These are phyloP conservation scores for Ogataea hybrid DNA, from an alignment of 1,139 yeast genomes.

Conservation along the genomic window DNA sequence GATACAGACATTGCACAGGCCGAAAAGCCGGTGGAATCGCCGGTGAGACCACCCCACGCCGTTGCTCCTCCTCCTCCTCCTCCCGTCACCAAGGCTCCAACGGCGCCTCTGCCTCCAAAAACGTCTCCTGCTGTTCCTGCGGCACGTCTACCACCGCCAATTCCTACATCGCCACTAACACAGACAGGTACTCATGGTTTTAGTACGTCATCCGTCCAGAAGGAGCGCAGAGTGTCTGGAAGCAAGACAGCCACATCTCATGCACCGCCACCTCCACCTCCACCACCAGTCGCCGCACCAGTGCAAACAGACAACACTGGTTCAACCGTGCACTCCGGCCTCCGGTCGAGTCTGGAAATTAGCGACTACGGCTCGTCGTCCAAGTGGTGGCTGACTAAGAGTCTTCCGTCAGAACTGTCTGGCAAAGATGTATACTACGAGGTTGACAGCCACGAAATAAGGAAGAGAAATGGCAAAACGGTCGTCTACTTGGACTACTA, in stretches of 20 bases:
- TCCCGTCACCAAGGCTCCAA: constrained; percentile 23
- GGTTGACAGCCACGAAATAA: constrained; percentile 55
- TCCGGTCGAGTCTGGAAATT: constrained; percentile 11
- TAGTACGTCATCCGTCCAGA: constrained; percentile 12
- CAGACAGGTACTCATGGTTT: constrained; percentile 25
- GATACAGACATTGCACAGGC: constrained; percentile 36
- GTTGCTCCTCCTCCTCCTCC: constrained; percentile 21
- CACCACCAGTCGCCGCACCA: constrained; percentile 22
- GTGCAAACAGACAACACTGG: constrained; percentile 23
- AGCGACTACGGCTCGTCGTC: constrained; percentile 16
- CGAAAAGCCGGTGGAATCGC: constrained; percentile 17
- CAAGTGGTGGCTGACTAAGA: constrained; percentile 65
- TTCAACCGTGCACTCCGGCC: constrained; percentile 21
- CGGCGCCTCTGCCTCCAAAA: constrained; percentile 18
- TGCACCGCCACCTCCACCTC: constrained; percentile 15
- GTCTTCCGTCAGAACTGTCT: constrained; percentile 56
- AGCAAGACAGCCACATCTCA: constrained; percentile 5
- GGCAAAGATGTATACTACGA: constrained; percentile 58
- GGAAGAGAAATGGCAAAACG: constrained; percentile 56
- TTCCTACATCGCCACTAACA: constrained; percentile 7
- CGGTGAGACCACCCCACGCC: constrained; percentile 15
- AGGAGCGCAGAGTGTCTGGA: neutral
- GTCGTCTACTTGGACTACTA: constrained; percentile 65
- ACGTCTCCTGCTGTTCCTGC: constrained; percentile 15
- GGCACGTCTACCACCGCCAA: constrained; percentile 11